Evolutionary conservation across 257 asterid genomes (phyloP).

Genomic region (Anisodus acutangulus): DNA sequence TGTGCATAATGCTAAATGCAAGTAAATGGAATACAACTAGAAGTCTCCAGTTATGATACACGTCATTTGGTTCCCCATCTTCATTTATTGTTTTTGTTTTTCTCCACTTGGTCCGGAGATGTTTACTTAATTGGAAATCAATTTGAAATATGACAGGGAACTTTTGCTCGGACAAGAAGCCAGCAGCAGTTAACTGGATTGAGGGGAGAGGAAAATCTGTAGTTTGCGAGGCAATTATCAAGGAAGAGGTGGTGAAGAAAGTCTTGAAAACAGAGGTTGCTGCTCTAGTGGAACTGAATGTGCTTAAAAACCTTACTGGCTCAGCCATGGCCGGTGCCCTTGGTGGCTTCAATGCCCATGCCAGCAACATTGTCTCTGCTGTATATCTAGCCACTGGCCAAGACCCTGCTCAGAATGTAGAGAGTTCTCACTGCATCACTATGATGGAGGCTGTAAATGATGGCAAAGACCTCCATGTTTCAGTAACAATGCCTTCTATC

Average conservation of each 20-base stretch:
- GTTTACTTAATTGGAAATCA: not conserved
- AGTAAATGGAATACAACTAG: no score
- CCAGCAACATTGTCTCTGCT: conserved; percentile 58
- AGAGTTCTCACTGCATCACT: conserved; percentile 62
- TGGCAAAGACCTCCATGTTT: conserved; percentile 60
- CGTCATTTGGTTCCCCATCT: not conserved
- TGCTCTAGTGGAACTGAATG: conserved; percentile 55
- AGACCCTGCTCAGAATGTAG: conserved; percentile 64
- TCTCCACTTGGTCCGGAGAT: not conserved
- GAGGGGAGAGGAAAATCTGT: conserved; percentile 64
- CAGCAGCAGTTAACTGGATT: conserved; percentile 65
- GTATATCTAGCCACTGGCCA: conserved; percentile 60
- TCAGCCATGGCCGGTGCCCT: conserved; percentile 65
- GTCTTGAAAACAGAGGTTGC: conserved; percentile 59
- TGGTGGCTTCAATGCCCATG: conserved; percentile 67
- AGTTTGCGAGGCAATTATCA: conserved; percentile 59
- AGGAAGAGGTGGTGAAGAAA: conserved; percentile 53
- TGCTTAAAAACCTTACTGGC: conserved; percentile 57
- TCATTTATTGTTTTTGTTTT: not conserved
- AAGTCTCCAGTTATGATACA: not conserved
- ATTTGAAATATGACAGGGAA: conserved; percentile 36
- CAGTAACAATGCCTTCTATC: conserved; percentile 65
- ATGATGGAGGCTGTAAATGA: conserved; percentile 59
- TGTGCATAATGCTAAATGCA: not conserved
- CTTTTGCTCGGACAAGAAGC: conserved; percentile 60